A percentile compares a stretch with the other conserved stretches of the same genome.
Evolutionary conservation across 495 filamentous ascomycete species (phyloP).

Genomic region (Parmelia sp.): DNA sequence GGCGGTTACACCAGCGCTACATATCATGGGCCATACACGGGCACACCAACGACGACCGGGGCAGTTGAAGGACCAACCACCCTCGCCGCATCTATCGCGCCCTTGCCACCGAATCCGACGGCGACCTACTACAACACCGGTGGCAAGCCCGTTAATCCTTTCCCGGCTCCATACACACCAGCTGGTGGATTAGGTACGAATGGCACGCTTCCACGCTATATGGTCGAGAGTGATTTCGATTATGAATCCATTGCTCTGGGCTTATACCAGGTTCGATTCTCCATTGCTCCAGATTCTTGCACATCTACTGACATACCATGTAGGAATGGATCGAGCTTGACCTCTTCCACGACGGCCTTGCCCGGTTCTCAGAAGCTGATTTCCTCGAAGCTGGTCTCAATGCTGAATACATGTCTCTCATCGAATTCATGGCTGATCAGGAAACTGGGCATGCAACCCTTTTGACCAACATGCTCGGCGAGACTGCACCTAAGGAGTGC

Average conservation of each 20-base stretch:
- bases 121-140: constrained; percentile 61
- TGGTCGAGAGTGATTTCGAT: constrained; percentile 65
- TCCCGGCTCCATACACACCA: constrained; percentile 69
- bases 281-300: constrained; percentile 25
- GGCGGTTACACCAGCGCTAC: constrained; percentile 26
- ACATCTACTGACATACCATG: constrained; percentile 43
- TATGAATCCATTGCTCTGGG: constrained; percentile 55
- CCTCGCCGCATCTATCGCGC: constrained; percentile 43
- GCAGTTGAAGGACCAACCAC: constrained; percentile 49
- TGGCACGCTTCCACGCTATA: constrained; percentile 65
- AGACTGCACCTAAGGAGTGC: constrained; percentile 66
- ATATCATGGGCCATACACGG: constrained; percentile 51
- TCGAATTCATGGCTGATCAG: constrained; percentile 81
- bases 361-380: constrained; percentile 61
- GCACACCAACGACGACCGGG: constrained; percentile 51
- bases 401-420: constrained; percentile 61
- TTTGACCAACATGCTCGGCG: constrained; percentile 74
- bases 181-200: constrained; percentile 77
- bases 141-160: constrained; percentile 56
- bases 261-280: constrained; percentile 14
- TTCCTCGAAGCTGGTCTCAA: constrained; percentile 63
- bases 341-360: constrained; percentile 74
- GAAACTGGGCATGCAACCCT: constrained; percentile 76
- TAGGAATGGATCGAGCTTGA: constrained; percentile 88
- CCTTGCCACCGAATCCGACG: constrained; percentile 40